A percentile compares a stretch with the other conserved stretches of the same genome.
Conservation (phyloP, 2,329 filamentous ascomycete species). For the Microascus cirrosus region DNA sequence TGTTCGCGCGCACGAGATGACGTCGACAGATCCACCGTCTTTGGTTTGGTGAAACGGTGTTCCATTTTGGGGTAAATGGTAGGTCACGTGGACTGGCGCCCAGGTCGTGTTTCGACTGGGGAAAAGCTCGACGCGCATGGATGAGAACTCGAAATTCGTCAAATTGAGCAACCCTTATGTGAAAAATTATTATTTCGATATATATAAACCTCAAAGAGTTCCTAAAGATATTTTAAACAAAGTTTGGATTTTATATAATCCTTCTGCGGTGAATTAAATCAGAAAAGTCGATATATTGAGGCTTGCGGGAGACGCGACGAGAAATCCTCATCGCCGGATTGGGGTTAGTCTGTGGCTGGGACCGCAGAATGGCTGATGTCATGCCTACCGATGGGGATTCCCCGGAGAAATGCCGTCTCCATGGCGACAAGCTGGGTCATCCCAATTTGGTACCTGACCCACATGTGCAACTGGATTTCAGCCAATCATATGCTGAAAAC, state of each 20-base stretch:
- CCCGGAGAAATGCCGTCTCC: constrained; percentile 3
- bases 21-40: neutral
- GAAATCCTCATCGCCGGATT: neutral
- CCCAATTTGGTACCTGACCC: neutral
- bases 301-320: constrained; percentile 1
- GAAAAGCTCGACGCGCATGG: neutral
- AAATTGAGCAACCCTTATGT: neutral
- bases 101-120: neutral
- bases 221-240: neutral
- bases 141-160: neutral
- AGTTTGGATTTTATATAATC: neutral
- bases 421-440: neutral
- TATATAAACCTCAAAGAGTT: neutral
- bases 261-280: neutral
- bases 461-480: neutral
- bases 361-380: neutral
- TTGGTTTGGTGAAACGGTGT: neutral
- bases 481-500: neutral
- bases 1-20: neutral
- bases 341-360: neutral
- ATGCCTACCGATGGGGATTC: neutral
- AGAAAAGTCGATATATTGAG: neutral
- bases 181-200: neutral
- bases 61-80: neutral
- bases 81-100: neutral